Evolutionary conservation across 75 land plant species (phyloP), one percentile per base, ranked within the genome.

Genomic region (Cryptomeria japonica): DNA sequence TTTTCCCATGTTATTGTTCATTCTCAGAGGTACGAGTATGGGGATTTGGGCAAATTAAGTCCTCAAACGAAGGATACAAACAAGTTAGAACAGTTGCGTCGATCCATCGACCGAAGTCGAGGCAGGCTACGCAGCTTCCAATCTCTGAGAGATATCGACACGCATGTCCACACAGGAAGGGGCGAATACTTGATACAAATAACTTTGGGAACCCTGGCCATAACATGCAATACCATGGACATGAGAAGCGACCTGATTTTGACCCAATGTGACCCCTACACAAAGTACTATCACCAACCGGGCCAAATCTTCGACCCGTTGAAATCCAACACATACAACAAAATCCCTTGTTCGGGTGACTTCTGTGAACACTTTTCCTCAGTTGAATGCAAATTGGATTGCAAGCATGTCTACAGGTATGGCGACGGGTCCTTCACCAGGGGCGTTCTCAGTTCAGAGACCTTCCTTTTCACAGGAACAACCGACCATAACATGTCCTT

Each of bases 221-320:
- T 75, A 15, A 75, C 78, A 75, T 75, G 36, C 78, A 75, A 75
- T n/a, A 34, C 36, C 6, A 15, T 75, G 10, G 78, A 75, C 78
- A 75, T 38, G 0, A 15, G 34, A 0, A 75, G 78, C 36, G 78
- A 75, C 16, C 37, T 75, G 2, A 75, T 75, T 16, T 75, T 38
- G 36, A 75, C 39, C 2, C 78, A 32, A 10, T 75, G 78, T 15
- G 4, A 75, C 11, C 78, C 38, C 14, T 91, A 91, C 86, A n/a
- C 6, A 2, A 36, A 39, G 31, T 91, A 91, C 83, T 91, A 87
- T 87, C 31, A 87, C n/a, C 91, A 91, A 42, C 13, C 78, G n/a
- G 89, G 68, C 42, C 91, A 91, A 25, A 37, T 91, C 19, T 91
- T 89, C 83, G 76, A 89, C 72, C 92, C 89, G 14, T 80, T 87